phyloP scores from a whole-genome alignment of 148 eudicot species.

The Selenicereus undatus region DNA sequence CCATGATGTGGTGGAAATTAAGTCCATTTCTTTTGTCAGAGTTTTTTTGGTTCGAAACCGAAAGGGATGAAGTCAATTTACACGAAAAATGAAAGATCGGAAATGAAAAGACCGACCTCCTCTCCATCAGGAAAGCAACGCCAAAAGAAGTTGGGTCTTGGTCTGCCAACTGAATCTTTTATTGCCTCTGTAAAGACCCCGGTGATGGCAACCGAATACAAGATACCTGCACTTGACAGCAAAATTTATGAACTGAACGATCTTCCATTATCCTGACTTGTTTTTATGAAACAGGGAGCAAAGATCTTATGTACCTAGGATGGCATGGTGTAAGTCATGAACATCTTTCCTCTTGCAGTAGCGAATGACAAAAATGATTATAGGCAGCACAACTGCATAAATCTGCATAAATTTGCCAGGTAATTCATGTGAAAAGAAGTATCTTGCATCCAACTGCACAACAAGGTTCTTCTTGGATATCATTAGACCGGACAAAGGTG shows the following conservation, averaged over 20 bases:
- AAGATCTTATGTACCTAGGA: conserved; percentile 45
- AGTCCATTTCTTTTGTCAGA: too few species aligned
- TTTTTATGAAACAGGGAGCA: conserved; percentile 23
- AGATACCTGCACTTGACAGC: too few species aligned
- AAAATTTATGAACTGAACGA: too few species aligned
- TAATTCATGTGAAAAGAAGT: background rate
- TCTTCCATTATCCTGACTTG: too few species aligned
- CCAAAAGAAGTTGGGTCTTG: conserved; percentile 92
- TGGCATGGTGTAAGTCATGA: conserved; percentile 75
- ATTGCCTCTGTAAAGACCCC: conserved; percentile 82
- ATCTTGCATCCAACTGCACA: too few species aligned
- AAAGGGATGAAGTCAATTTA: too few species aligned
- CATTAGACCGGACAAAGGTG: too few species aligned
- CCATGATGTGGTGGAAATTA: background rate
- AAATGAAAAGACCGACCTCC: conserved; percentile 34
- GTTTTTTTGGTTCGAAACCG: too few species aligned
- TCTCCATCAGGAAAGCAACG: conserved; percentile 91
- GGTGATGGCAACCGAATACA: background rate
- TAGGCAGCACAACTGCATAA: conserved; percentile 58
- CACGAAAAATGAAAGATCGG: background rate
- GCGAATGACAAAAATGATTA: conserved; percentile 26
- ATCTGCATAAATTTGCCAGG: conserved; percentile 63
- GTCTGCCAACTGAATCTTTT: conserved; percentile 88
- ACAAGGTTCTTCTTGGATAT: too few species aligned
- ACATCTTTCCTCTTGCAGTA: conserved; percentile 59